Base-by-base conservation (phyloP, 805 yeast species). In the Barnettozyma salicaria region DNA sequence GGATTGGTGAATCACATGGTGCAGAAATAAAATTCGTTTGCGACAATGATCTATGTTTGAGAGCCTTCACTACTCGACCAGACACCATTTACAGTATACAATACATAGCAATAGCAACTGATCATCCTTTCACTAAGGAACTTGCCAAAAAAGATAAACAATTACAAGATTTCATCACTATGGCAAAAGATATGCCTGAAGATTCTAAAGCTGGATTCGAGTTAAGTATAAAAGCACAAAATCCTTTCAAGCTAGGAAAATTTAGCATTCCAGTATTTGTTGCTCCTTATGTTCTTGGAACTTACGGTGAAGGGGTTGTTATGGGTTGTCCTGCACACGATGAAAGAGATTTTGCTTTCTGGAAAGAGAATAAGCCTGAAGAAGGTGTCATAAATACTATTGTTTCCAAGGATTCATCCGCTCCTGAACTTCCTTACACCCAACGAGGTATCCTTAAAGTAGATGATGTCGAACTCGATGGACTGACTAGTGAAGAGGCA, bases 301-400 rank as follows among this genome's bases (percentile, higher is more conserved):
- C 72, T 4, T 90, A 90, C 54, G 97, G 97, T 1, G 76, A 76
- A 39, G 96, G 96, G 27, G 95, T 96, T 1, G 97, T 90, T 1
- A 90, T 92, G 97, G 98, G 98, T 2, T 86, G 94, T 50, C 98
- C 98, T 2, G 96, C 83, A 0, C 97, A 89, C 58, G 97, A 92
- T 58, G 64, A 67, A 30, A 70, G 97, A 43, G 98, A 92, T 53
- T 75, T 55, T 49, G 84, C 69, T 7, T 90, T 92, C 54, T 90
- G 97, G 96, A 49, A 55, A 4, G 52, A 62, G 30, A 84, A 84
- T 53, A 67, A 65, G 51, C 80, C 82, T 0, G 52, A 55, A 21
- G 41, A 19, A 32, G 42, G 40, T 19, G 49, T 27, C 25, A 39
- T 32, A 3, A 45, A 46, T 17, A 41, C 50, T n/a, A 34, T 50